Evolutionary conservation across 768 basidiomycete species (phyloP), one percentile per base, ranked within the genome.

Genomic region (Auricularia sp.): DNA sequence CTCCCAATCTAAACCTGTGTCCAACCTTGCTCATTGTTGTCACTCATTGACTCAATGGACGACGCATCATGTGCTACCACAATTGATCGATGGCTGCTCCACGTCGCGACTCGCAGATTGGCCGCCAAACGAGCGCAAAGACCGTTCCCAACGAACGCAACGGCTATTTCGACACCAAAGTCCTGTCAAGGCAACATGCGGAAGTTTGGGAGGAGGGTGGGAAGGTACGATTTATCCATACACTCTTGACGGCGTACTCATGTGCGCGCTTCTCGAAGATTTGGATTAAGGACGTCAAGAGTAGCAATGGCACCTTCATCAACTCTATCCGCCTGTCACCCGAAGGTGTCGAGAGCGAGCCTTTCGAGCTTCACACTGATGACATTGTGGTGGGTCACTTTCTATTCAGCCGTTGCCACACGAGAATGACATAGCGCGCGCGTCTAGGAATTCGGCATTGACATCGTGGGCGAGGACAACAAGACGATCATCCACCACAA

Each of bases 381-480:
- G 95, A 98, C 73, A 88, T 94, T 67, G 94, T 99, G 71, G 95
- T 97, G 82, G 67, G 94, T 81, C 10, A 1, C 5, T 18, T 51
- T 29, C 3, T 29, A 2, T 29, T 29, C 29, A 29, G 29, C 29
- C 29, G 29, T 29, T 29, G 29, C 29, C 3, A 29, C 29, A 29
- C 29, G 29, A 29, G 29, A 29, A 29, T 29, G 29, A 29, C 29
- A 29, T 2, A 2, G 29, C 2, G 29, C 3, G 29, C 21, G 10
- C 47, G 11, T 24, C 10, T 64, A 96, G 94, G 95, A 98, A 87
- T 98, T 97, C 74, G 97, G 97, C 65, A 99, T 99, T 71, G 97
- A 98, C 78, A 99, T 99, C 67, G 91, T 98, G 63, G 92, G 92
- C 67, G 97, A 99, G 72, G 97, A 99, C 80, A 97, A 95, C 81